phyloP scores from a whole-genome alignment of 495 filamentous ascomycete species.

The Daldinia childiae region DNA sequence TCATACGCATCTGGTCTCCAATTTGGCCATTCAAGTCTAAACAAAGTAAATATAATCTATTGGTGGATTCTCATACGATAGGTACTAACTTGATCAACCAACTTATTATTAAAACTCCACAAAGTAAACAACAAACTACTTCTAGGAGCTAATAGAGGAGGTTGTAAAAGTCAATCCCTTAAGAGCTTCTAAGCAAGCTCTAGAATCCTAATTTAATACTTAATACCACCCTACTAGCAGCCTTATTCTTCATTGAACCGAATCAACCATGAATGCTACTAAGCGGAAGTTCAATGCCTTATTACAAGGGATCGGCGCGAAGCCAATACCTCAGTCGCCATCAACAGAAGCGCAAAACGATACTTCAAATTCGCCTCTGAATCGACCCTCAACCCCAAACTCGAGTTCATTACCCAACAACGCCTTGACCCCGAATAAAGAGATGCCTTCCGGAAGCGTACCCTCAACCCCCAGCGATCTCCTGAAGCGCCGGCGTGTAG shows the following conservation, averaged over 20 bases:
- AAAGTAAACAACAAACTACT: slow-evolving; percentile 1
- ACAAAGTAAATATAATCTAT: slow-evolving; percentile 16
- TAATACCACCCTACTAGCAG: slow-evolving; percentile 18
- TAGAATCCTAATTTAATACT: slow-evolving; percentile 19
- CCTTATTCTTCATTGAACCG: slow-evolving; percentile 13
- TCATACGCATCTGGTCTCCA: slow-evolving; percentile 7
- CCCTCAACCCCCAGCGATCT: slow-evolving; percentile 45
- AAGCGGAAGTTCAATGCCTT: slow-evolving; percentile 68
- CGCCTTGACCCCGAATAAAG: slow-evolving; percentile 38
- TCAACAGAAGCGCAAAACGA: slow-evolving; percentile 27
- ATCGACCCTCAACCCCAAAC: slow-evolving; percentile 33
- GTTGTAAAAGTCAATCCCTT: slow-evolving; percentile 12
- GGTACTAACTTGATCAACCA: slow-evolving; percentile 13
- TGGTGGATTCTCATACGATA: slow-evolving; percentile 11
- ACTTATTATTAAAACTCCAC: background rate
- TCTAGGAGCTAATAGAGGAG: slow-evolving; percentile 8
- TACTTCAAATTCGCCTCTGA: slow-evolving; percentile 33
- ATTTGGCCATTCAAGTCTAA: background rate
- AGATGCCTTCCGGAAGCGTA: slow-evolving; percentile 23
- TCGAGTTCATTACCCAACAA: slow-evolving; percentile 34
- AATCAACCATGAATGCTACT: slow-evolving; percentile 59
- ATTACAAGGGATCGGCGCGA: slow-evolving; percentile 60
- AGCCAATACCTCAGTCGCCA: slow-evolving; percentile 40
- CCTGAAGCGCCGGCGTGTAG: slow-evolving; percentile 61
- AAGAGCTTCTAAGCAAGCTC: slow-evolving; percentile 19